These are phyloP conservation scores for Globisporangium cystogenes DNA, from an alignment of 352 stramenopile species.

Conservation along the genomic window DNA sequence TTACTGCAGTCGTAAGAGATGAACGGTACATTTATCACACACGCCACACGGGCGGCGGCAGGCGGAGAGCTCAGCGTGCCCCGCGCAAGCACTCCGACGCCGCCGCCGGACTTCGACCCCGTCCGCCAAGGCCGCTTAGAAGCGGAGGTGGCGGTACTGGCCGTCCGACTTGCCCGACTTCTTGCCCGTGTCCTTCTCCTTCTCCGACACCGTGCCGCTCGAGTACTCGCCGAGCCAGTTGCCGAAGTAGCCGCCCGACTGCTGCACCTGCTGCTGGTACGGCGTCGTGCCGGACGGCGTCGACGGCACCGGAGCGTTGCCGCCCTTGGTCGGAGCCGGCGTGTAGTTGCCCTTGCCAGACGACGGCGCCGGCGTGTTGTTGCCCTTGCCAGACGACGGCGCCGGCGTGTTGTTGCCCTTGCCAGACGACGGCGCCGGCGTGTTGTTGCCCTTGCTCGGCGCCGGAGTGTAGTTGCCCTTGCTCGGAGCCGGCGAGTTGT, in stretches of 20 bases:
- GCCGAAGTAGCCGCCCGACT: constrained; percentile 10
- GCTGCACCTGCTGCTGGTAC: constrained; percentile 9
- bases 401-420: constrained; percentile 1
- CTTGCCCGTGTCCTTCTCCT: constrained; percentile 5
- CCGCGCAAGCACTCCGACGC: not conserved
- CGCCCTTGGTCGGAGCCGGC: not conserved
- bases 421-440: too few relatives aligned
- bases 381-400: not conserved
- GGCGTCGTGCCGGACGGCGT: not conserved
- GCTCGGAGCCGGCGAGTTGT: not conserved
- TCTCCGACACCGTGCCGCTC: constrained; percentile 7
- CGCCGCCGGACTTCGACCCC: constrained; percentile 11
- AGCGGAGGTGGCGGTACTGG: constrained; percentile 12
- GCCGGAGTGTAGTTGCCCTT: not conserved
- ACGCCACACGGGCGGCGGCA: not conserved
- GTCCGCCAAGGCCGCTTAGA: constrained; percentile 9
- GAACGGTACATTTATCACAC: not conserved
- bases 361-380: not conserved
- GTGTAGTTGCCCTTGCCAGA: constrained; percentile 1
- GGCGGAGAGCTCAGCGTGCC: too few relatives aligned
- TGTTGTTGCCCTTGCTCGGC: not conserved
- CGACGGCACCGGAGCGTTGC: not conserved
- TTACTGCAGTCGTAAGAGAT: not conserved
- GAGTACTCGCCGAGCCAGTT: constrained; percentile 12
- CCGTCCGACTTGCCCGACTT: constrained; percentile 7